Conservation (phyloP, 805 yeast genomes). For the Monosporozyma servazzii region DNA sequence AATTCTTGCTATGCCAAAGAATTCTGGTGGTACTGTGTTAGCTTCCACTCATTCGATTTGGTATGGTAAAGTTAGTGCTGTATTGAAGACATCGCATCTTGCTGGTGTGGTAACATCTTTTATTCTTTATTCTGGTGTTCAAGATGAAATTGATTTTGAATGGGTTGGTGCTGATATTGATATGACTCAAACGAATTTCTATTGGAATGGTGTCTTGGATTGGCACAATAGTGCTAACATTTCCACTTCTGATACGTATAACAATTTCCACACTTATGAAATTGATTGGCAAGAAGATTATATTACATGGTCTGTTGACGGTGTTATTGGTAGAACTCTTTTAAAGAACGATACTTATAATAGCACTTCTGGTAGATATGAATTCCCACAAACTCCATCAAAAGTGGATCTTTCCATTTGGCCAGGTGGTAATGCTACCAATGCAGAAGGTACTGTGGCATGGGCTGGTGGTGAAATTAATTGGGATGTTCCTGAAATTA, state of each 20-base stretch:
- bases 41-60: slow-evolving; percentile 74
- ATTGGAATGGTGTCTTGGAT: slow-evolving; percentile 64
- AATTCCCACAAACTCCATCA: slow-evolving; percentile 67
- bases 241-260: slow-evolving; percentile 42
- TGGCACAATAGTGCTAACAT: slow-evolving; percentile 49
- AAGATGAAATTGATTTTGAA: slow-evolving; percentile 88
- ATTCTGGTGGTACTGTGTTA: slow-evolving; percentile 67
- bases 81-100: slow-evolving; percentile 61
- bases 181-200: slow-evolving; percentile 68
- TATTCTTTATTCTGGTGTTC: slow-evolving; percentile 71
- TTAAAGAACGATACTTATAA: slow-evolving; percentile 52
- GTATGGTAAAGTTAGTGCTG: slow-evolving; percentile 75
- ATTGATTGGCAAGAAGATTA: slow-evolving; percentile 76
- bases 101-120: slow-evolving; percentile 79
- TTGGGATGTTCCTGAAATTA: slow-evolving; percentile 72
- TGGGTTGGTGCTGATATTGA: slow-evolving; percentile 68
- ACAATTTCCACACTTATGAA: slow-evolving; percentile 62
- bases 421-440: slow-evolving; percentile 60
- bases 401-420: slow-evolving; percentile 64
- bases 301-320: slow-evolving; percentile 67
- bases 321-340: slow-evolving; percentile 55
- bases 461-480: slow-evolving; percentile 87
- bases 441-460: slow-evolving; percentile 53
- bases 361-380: slow-evolving; percentile 46
- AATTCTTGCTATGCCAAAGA: slow-evolving; percentile 69